Evolutionary conservation across 2,329 filamentous ascomycete species (phyloP), one percentile per base, ranked within the genome.

Genomic region (Colletotrichum spaethianum): DNA sequence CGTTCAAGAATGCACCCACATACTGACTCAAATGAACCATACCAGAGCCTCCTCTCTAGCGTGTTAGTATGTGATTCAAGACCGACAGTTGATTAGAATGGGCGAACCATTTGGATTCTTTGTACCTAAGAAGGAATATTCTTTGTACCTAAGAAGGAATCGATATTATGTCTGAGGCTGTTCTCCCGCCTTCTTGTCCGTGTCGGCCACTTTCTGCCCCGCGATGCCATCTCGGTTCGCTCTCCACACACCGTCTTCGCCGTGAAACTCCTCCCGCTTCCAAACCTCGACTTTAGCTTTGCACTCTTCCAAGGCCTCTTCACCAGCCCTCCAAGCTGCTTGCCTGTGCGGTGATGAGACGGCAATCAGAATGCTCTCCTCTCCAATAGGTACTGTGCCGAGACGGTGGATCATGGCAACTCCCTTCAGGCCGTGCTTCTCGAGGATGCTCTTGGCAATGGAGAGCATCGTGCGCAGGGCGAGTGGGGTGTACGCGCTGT

Each of bases 241-340:
- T 83, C 94, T 92, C 95, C 95, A 98, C 55, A 96, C 88, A 8
- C 92, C 93, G 74, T 93, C 92, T 28, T 91, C 92, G 1, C 89
- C 92, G 56, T 89, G 90, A 85, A 98, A 98, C 80, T 94, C 93
- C 84, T 98, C 96, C 75, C 91, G 86, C 84, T 98, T 98, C 96
- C 96, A 98, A 52, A 99, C 92, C 85, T 99, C 96, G n/a, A 94
- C 94, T 75, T 88, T 91, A 67, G 89, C 90, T 85, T 98, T 99
- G 79, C 94, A 94, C 80, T 90, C 85, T 84, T 98, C 96, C 70
- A 98, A 84, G 42, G 95, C 93, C 83, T 97, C 94, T 84, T 98
- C 96, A 0, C 94, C 96, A 0, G 93, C 96, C 76, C 86, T 84
- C 96, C 96, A 99, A 6, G 94, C 95, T 18, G 93, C 93, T 76